Evolutionary conservation across 2,329 filamentous ascomycete species (phyloP).

Genomic region (Raffaelea arxii): DNA sequence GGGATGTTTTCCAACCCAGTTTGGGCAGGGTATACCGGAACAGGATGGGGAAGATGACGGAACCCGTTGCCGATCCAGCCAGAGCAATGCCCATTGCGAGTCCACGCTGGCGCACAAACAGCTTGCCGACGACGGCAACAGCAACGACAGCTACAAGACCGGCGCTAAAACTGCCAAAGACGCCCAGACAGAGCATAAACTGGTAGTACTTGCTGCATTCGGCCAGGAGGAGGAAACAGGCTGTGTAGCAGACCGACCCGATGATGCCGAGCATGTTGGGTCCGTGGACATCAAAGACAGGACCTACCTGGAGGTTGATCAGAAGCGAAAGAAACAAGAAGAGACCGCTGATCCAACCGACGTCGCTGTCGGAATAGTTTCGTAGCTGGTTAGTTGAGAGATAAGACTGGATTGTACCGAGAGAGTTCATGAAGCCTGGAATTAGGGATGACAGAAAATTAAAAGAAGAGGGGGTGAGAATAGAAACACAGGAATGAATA

Average conservation of each 20-base stretch:
- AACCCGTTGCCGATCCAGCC: slow-evolving; percentile 16
- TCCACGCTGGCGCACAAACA: slow-evolving; percentile 15
- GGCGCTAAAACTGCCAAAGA: slow-evolving; percentile 30
- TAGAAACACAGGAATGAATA: no score
- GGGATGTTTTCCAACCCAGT: slow-evolving; percentile 25
- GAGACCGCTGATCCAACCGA: slow-evolving; percentile 39
- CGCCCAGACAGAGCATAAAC: slow-evolving; percentile 33
- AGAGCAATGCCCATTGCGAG: slow-evolving; percentile 17
- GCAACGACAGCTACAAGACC: slow-evolving; percentile 26
- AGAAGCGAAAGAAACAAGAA: slow-evolving; percentile 34
- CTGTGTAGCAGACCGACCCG: slow-evolving; percentile 25
- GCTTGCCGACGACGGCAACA: slow-evolving; percentile 22
- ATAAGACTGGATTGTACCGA: slow-evolving; percentile 39
- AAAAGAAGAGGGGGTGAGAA: no score
- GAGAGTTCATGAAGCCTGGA: slow-evolving; percentile 35
- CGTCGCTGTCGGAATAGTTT: slow-evolving; percentile 28
- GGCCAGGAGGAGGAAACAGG: slow-evolving; percentile 33
- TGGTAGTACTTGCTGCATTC: slow-evolving; percentile 38
- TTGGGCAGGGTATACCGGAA: slow-evolving; percentile 18
- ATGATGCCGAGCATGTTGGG: slow-evolving; percentile 27
- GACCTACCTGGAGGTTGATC: slow-evolving; percentile 36
- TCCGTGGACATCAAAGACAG: slow-evolving; percentile 37
- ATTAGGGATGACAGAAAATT: no score
- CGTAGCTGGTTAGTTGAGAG: slow-evolving; percentile 33
- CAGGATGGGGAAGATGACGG: slow-evolving; percentile 24